These are phyloP conservation scores for Suillus spraguei DNA, from an alignment of 768 basidiomycete genomes.

Conservation along the genomic window DNA sequence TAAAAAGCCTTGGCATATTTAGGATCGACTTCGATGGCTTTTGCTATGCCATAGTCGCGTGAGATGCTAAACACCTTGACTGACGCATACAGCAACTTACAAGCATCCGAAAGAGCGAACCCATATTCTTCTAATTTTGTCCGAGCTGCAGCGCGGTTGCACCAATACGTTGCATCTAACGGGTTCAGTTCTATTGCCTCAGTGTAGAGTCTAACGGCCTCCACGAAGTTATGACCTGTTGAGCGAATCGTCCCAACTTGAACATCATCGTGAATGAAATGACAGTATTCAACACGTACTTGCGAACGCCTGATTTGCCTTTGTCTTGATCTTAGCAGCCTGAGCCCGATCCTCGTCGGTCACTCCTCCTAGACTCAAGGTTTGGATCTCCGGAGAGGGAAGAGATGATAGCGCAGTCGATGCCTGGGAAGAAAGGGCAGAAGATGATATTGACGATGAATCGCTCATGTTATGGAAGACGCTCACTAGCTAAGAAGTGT, in stretches of 20 bases:
- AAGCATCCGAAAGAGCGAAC: slow-evolving; percentile 85
- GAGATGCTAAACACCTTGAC: slow-evolving; percentile 1
- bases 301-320: slow-evolving; percentile 88
- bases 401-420: slow-evolving; percentile 58
- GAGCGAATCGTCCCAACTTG: slow-evolving; percentile 8
- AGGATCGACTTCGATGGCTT: slow-evolving; percentile 86
- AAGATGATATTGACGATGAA: slow-evolving; percentile 25
- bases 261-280: not conserved
- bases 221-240: slow-evolving; percentile 71
- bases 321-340: slow-evolving; percentile 73
- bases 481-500: slow-evolving; percentile 2
- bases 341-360: slow-evolving; percentile 71
- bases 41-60: slow-evolving; percentile 52
- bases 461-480: slow-evolving; percentile 21
- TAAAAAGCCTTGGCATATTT: slow-evolving; percentile 91
- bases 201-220: slow-evolving; percentile 79
- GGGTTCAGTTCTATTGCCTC: slow-evolving; percentile 89
- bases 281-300: slow-evolving; percentile 44
- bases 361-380: slow-evolving; percentile 55
- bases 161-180: slow-evolving; percentile 87
- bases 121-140: slow-evolving; percentile 95
- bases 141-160: slow-evolving; percentile 90
- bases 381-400: slow-evolving; percentile 60
- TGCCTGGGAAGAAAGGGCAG: slow-evolving; percentile 43
- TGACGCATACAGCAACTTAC: slow-evolving; percentile 46